Evolutionary conservation across 2,329 filamentous ascomycete genomes (phyloP).

Genomic region (Aspergillus tanneri): DNA sequence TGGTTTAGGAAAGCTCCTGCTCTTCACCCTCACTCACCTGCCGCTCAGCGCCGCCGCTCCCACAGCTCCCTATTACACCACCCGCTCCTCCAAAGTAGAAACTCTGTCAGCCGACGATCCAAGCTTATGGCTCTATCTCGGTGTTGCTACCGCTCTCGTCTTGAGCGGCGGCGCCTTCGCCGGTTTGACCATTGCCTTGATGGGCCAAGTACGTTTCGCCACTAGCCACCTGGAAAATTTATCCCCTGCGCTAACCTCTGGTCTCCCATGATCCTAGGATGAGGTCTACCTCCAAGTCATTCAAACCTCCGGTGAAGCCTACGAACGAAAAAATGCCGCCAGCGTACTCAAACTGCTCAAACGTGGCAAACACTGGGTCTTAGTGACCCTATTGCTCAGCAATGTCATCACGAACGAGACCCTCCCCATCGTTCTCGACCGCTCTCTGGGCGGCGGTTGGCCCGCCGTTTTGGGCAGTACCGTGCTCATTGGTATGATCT

Average conservation of each 20-base stretch:
- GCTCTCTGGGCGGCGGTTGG: constrained; percentile 90
- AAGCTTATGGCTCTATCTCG: constrained; percentile 76
- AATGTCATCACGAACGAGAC: constrained; percentile 99
- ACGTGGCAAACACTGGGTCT: constrained; percentile 94
- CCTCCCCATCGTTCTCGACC: constrained; percentile 88
- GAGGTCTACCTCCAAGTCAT: constrained; percentile 97
- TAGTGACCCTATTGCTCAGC: constrained; percentile 88
- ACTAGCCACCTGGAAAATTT: background rate
- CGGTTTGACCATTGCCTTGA: constrained; percentile 70
- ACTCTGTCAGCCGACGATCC: constrained; percentile 59
- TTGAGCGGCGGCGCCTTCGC: constrained; percentile 90
- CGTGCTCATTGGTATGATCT: constrained; percentile 77
- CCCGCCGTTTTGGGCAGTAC: constrained; percentile 93
- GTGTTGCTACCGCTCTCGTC: constrained; percentile 76
- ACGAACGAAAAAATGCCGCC: constrained; percentile 82
- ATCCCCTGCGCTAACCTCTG: background rate
- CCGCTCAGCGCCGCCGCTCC: constrained; percentile 43
- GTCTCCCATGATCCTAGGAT: constrained; percentile 57
- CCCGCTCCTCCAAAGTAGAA: constrained; percentile 34
- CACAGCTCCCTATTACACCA: constrained; percentile 19
- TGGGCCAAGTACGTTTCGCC: constrained; percentile 56
- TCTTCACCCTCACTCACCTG: constrained; percentile 38
- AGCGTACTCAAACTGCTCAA: constrained; percentile 77
- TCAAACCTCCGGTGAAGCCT: constrained; percentile 75
- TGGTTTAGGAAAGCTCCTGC: constrained; percentile 42